Percentiles rank a stretch among this genome's conserved stretches.
Conservation (phyloP, 306 rosid species). For the Betula pendula region DNA sequence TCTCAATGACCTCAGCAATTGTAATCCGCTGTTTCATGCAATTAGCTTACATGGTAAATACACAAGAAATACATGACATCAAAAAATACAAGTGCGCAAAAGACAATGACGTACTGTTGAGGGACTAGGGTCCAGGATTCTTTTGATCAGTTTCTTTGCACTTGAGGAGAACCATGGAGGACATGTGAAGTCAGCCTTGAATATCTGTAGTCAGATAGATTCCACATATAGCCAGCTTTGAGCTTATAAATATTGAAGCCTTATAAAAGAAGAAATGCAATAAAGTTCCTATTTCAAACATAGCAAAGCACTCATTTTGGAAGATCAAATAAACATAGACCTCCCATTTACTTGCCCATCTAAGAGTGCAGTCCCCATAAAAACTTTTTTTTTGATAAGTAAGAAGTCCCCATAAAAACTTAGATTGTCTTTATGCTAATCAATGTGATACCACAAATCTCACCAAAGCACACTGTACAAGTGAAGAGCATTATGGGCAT, state of each 20-base stretch:
- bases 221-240: constrained; percentile 3
- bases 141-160: constrained; percentile 79
- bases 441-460: background rate
- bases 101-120: constrained; percentile 54
- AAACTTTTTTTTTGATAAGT: too few species aligned
- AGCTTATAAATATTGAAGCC: background rate
- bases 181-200: constrained; percentile 76
- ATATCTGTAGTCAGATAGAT: constrained; percentile 56
- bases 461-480: background rate
- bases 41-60: constrained; percentile 7
- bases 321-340: background rate
- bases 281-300: constrained; percentile 1
- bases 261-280: background rate
- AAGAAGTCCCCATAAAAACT: too few species aligned
- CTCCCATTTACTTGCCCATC: background rate
- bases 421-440: background rate
- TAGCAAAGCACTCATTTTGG: background rate
- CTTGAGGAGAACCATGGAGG: constrained; percentile 97
- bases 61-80: constrained; percentile 1
- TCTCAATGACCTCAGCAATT: constrained; percentile 74
- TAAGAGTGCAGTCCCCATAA: background rate
- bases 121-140: constrained; percentile 92
- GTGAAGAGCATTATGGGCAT: background rate
- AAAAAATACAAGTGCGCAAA: background rate
- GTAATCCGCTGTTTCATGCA: constrained; percentile 74